Evolutionary conservation across 2,329 filamentous ascomycete genomes (phyloP).

Genomic region (Claviceps africana): DNA sequence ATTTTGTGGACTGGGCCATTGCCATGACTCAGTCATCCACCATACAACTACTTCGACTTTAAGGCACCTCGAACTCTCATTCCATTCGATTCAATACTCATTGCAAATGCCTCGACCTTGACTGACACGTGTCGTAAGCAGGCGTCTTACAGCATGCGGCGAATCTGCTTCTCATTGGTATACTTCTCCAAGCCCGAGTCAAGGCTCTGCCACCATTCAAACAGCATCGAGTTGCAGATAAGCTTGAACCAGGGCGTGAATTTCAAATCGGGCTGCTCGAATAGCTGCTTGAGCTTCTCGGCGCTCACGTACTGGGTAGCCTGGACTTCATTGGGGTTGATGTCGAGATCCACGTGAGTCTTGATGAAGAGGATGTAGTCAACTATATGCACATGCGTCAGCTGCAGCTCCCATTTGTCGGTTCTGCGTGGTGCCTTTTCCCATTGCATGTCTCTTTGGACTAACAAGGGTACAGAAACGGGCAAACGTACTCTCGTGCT

Average conservation of each 20-base stretch:
- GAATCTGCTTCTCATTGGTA: conserved; percentile 71
- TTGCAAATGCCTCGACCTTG: neutral
- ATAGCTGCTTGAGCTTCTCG: conserved; percentile 72
- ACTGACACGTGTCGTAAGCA: neutral
- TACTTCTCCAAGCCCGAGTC: conserved; percentile 73
- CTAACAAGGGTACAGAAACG: neutral
- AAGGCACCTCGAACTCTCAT: neutral
- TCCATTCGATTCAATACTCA: neutral
- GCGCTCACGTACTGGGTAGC: conserved; percentile 74
- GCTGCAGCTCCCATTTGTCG: neutral
- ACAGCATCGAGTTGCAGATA: conserved; percentile 94
- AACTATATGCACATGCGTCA: conserved; percentile 36
- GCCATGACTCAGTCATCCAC: neutral
- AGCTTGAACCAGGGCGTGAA: conserved; percentile 99
- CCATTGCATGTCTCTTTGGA: neutral
- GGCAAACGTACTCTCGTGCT: conserved; percentile 73
- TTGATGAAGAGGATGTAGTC: conserved; percentile 99
- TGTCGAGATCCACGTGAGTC: conserved; percentile 69
- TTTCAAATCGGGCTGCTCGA: conserved; percentile 62
- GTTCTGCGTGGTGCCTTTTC: neutral
- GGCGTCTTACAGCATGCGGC: conserved; percentile 50
- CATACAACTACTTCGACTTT: neutral
- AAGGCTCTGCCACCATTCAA: conserved; percentile 90
- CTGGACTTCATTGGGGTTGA: conserved; percentile 79
- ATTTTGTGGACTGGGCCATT: neutral